Percentiles rank a stretch among this genome's conserved stretches.
phyloP scores from a whole-genome alignment of 2,329 filamentous ascomycete genomes.

The Helicocarpus griseus region DNA sequence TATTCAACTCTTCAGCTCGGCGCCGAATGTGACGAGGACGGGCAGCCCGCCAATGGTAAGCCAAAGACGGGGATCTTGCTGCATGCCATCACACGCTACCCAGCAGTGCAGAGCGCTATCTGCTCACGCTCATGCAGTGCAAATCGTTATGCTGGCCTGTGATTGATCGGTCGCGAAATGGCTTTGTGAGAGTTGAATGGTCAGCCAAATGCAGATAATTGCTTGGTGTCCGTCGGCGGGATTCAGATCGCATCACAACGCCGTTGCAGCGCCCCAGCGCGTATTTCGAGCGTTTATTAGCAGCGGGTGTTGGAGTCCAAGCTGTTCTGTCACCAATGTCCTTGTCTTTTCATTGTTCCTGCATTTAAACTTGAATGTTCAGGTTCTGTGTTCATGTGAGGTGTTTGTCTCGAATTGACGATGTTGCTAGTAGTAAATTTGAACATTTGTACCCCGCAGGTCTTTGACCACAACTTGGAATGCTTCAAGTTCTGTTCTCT shows the following conservation, averaged over 20 bases:
- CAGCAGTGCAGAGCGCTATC: not conserved
- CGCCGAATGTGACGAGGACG: constrained; percentile 11
- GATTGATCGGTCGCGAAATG: constrained; percentile 3
- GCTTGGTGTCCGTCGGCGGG: not conserved
- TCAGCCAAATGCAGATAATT: not conserved
- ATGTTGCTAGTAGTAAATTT: too few species aligned
- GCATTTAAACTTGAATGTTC: too few species aligned
- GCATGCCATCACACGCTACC: constrained; percentile 11
- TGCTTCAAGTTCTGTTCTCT: too few species aligned
- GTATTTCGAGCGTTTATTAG: not conserved
- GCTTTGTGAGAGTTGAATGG: not conserved
- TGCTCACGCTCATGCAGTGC: not conserved
- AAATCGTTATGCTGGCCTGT: not conserved
- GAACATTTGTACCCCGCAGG: too few species aligned
- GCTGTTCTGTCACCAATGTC: not conserved
- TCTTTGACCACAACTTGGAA: too few species aligned
- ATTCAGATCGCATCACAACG: not conserved
- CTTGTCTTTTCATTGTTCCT: not conserved
- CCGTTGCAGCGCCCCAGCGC: not conserved
- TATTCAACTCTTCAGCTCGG: not conserved
- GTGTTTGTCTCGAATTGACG: too few species aligned
- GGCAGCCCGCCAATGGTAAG: constrained; percentile 9
- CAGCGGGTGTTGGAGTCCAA: not conserved
- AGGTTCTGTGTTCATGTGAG: too few species aligned
- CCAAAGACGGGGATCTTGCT: constrained; percentile 7